Evolutionary conservation across 176 grass and related monocot species (phyloP).

Genomic region (Ensete ventricosum): DNA sequence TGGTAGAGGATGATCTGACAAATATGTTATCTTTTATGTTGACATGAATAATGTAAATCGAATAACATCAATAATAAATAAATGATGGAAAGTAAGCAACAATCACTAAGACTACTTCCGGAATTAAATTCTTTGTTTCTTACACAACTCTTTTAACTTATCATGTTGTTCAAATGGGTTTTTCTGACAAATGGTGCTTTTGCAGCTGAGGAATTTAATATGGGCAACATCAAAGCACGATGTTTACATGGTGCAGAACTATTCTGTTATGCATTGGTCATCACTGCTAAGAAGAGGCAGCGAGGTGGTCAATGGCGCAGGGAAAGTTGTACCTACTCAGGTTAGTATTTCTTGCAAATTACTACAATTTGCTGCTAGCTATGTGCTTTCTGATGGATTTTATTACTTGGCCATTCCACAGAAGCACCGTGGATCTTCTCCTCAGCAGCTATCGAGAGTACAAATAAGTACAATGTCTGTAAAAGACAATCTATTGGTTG

Average conservation of each 20-base stretch:
- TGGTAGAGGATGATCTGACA: no score
- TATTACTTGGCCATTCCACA: slow-evolving; percentile 16
- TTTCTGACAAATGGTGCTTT: not conserved
- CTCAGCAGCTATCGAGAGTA: slow-evolving; percentile 54
- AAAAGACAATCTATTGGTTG: slow-evolving; percentile 56
- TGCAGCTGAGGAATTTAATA: slow-evolving; percentile 79
- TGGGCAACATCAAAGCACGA: slow-evolving; percentile 97
- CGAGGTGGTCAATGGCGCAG: slow-evolving; percentile 51
- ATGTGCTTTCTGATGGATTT: not conserved
- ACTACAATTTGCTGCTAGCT: not conserved
- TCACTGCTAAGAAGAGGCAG: slow-evolving; percentile 50
- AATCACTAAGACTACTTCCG: no score
- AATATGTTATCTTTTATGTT: no score
- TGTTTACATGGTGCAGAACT: slow-evolving; percentile 71
- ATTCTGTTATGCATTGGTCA: slow-evolving; percentile 79
- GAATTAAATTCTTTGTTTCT: no score
- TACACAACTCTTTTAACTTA: not conserved
- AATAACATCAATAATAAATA: no score
- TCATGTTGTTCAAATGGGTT: not conserved
- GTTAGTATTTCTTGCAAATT: not conserved
- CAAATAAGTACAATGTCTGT: slow-evolving; percentile 83
- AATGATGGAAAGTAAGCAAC: no score
- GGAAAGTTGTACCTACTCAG: slow-evolving; percentile 11
- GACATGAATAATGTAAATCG: no score
- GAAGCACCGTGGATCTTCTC: slow-evolving; percentile 47